Evolutionary conservation across 306 rosid genomes (phyloP).

Genomic region (Castanopsis chinensis): DNA sequence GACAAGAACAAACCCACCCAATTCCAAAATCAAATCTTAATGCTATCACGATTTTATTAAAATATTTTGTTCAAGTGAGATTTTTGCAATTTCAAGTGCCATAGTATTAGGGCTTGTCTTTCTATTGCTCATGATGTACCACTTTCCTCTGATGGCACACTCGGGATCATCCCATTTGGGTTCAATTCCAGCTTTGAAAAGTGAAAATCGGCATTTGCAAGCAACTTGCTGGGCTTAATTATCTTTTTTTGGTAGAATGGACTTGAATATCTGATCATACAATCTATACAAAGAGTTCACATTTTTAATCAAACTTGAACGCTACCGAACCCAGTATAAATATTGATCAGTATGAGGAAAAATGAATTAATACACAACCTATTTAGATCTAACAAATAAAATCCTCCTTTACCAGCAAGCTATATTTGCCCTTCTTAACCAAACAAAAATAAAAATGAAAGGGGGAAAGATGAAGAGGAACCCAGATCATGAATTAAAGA

Average conservation of each 20-base stretch:
- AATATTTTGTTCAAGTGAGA: not conserved
- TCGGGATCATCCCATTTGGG: constrained; percentile 99
- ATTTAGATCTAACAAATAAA: too few relatives aligned
- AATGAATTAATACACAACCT: too few relatives aligned
- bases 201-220: constrained; percentile 64
- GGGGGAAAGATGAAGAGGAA: not conserved
- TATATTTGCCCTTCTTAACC: too few relatives aligned
- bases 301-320: not conserved
- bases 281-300: constrained; percentile 38
- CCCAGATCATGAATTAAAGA: not conserved
- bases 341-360: too few relatives aligned
- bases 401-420: too few relatives aligned
- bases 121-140: constrained; percentile 58
- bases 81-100: constrained; percentile 92
- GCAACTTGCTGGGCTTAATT: constrained; percentile 83
- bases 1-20: too few relatives aligned
- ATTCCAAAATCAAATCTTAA: too few relatives aligned
- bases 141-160: constrained; percentile 91
- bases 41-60: too few relatives aligned
- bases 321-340: not conserved
- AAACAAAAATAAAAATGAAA: not conserved
- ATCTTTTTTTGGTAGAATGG: constrained; percentile 34
- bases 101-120: constrained; percentile 61
- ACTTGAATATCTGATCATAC: constrained; percentile 79
- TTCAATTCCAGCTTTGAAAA: constrained; percentile 79